Conservation (phyloP, 768 basidiomycete species). For the Cystofilobasidium ferigula region DNA sequence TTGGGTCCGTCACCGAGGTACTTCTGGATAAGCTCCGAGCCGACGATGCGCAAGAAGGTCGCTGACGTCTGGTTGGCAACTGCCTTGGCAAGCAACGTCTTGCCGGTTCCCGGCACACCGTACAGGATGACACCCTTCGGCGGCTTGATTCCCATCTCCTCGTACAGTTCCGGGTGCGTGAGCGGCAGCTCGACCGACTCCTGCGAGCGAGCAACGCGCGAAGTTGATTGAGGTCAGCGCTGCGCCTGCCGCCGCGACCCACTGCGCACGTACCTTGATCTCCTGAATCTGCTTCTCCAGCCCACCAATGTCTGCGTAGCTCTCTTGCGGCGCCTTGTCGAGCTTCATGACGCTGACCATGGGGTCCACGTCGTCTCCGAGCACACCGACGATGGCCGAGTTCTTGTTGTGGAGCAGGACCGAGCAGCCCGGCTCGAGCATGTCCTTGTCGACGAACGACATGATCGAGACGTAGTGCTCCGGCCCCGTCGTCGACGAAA, state of each 20-base stretch:
- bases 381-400: conserved; percentile 84
- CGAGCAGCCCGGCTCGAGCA: conserved; percentile 89
- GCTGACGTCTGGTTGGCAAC: conserved; percentile 98
- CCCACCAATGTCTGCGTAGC: conserved; percentile 96
- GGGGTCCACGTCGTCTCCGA: conserved; percentile 89
- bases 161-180: conserved; percentile 95
- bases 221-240: background rate
- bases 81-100: conserved; percentile 92
- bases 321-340: conserved; percentile 97
- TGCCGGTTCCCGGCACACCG: conserved; percentile 95
- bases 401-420: conserved; percentile 94
- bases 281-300: conserved; percentile 95
- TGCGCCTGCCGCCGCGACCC: background rate
- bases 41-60: conserved; percentile 92
- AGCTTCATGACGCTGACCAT: conserved; percentile 73
- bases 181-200: conserved; percentile 97
- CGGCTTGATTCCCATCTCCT: conserved; percentile 99
- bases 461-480: conserved; percentile 96
- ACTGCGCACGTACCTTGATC: conserved; percentile 64
- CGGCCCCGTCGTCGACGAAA: conserved; percentile 84
- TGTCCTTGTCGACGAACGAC: conserved; percentile 96
- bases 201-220: conserved; percentile 39
- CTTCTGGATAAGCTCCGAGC: conserved; percentile 97
- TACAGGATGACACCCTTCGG: conserved; percentile 99
- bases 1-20: conserved; percentile 98